Conservation (phyloP, 768 basidiomycete species). For the Cystobasidiopsis lactophilus region DNA sequence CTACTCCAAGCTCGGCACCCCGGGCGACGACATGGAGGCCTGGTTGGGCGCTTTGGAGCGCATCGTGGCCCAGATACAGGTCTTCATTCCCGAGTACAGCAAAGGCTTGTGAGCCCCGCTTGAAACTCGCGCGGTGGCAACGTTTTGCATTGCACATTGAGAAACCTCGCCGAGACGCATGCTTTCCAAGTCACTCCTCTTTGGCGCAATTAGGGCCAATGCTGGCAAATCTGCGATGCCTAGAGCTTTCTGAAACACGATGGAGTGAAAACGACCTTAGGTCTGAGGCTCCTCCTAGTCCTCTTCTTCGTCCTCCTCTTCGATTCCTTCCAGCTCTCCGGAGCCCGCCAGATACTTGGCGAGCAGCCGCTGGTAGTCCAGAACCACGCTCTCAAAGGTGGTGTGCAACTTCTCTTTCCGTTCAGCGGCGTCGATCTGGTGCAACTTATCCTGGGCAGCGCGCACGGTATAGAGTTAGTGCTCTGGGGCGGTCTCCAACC, state of each 20-base stretch:
- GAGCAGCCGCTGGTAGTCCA: conserved; percentile 67
- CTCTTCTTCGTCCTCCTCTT: not conserved
- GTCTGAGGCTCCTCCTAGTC: not conserved
- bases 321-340: not conserved
- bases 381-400: conserved; percentile 65
- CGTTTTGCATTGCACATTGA: not conserved
- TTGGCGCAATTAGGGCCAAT: no score
- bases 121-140: no score
- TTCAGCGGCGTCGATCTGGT: conserved; percentile 68
- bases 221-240: no score
- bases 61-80: conserved; percentile 26
- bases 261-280: no score
- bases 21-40: conserved; percentile 30
- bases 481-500: no score
- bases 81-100: not conserved
- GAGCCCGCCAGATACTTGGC: conserved; percentile 15
- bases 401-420: conserved; percentile 72
- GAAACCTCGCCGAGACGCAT: no score
- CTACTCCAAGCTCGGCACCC: conserved; percentile 36
- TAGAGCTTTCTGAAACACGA: no score
- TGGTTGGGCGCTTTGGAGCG: conserved; percentile 36
- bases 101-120: not conserved
- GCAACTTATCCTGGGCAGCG: conserved; percentile 29
- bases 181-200: no score
- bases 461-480: conserved; percentile 53